Percentiles rank a stretch among this genome's conserved stretches.
Evolutionary conservation across 2,329 filamentous ascomycete species (phyloP).

Genomic region (Aureobasidium sp.): DNA sequence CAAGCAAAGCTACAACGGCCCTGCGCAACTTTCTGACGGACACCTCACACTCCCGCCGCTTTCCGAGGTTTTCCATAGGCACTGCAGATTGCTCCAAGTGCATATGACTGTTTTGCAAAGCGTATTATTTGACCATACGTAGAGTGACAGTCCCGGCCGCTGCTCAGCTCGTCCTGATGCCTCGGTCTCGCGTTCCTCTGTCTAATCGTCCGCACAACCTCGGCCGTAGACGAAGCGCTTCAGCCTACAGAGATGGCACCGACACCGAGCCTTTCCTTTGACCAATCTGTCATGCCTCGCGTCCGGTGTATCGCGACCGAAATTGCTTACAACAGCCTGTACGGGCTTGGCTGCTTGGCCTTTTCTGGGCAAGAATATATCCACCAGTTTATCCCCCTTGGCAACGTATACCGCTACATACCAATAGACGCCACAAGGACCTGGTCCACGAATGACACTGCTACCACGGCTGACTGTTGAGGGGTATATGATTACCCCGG

Average conservation of each 20-base stretch:
- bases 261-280: neutral
- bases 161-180: neutral
- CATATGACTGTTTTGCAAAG: too few species aligned
- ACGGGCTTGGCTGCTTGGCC: slow-evolving; percentile 4
- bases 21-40: too few species aligned
- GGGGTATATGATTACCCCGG: slow-evolving; percentile 1
- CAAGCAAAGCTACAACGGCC: too few species aligned
- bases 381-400: slow-evolving; percentile 8
- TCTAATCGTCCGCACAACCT: neutral
- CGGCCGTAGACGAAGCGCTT: neutral
- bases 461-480: neutral
- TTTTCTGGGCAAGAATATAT: slow-evolving; percentile 1
- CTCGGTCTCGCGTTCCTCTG: neutral
- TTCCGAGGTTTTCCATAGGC: too few species aligned
- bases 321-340: slow-evolving; percentile 1
- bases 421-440: neutral
- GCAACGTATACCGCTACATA: neutral
- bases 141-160: neutral
- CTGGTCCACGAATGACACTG: neutral
- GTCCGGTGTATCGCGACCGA: neutral
- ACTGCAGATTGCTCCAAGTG: too few species aligned
- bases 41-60: too few species aligned
- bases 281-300: neutral
- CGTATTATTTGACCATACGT: too few species aligned
- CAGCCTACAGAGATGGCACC: neutral